Percentiles rank a stretch among this genome's conserved stretches.
These are phyloP conservation scores for Fusarium sp. DNA, from an alignment of 2,329 filamentous ascomycete species.

Conservation along the genomic window DNA sequence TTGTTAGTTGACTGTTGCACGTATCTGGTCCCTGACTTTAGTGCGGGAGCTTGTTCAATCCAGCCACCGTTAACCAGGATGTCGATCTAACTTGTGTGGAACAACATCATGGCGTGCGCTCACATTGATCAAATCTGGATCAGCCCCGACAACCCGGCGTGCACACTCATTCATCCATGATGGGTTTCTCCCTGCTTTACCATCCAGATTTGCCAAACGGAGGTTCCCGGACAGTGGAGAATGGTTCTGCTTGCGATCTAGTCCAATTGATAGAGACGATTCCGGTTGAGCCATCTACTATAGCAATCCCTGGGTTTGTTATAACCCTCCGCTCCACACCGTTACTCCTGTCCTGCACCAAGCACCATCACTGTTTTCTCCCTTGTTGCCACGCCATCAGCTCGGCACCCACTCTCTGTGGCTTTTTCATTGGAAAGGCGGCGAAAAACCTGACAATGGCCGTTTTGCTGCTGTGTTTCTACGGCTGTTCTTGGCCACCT, in stretches of 20 bases:
- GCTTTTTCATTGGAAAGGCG: slow-evolving; percentile 20
- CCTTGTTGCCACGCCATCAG: slow-evolving; percentile 42
- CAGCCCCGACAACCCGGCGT: slow-evolving; percentile 32
- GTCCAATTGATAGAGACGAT: slow-evolving; percentile 35
- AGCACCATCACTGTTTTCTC: slow-evolving; percentile 39
- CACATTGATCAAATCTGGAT: slow-evolving; percentile 38
- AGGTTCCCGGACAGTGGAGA: slow-evolving; percentile 41
- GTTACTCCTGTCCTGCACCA: slow-evolving; percentile 36
- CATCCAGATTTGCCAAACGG: slow-evolving; percentile 37
- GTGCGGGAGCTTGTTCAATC: slow-evolving; percentile 30
- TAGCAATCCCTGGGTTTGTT: slow-evolving; percentile 45
- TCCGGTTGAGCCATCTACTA: slow-evolving; percentile 42
- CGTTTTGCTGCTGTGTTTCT: slow-evolving; percentile 25
- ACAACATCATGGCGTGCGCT: slow-evolving; percentile 38
- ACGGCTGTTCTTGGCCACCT: slow-evolving; percentile 36
- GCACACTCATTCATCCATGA: slow-evolving; percentile 26
- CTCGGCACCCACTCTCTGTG: slow-evolving; percentile 30
- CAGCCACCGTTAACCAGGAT: slow-evolving; percentile 39
- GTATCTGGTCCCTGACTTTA: slow-evolving; percentile 17
- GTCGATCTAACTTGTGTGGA: slow-evolving; percentile 33
- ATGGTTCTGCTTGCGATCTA: slow-evolving; percentile 41
- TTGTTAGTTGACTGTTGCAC: slow-evolving; percentile 19
- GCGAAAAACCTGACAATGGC: slow-evolving; percentile 31
- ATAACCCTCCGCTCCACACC: slow-evolving; percentile 42
- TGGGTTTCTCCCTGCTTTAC: slow-evolving; percentile 37